Evolutionary conservation across 2,329 filamentous ascomycete genomes (phyloP).

Genomic region (Dactylellina leptospora): DNA sequence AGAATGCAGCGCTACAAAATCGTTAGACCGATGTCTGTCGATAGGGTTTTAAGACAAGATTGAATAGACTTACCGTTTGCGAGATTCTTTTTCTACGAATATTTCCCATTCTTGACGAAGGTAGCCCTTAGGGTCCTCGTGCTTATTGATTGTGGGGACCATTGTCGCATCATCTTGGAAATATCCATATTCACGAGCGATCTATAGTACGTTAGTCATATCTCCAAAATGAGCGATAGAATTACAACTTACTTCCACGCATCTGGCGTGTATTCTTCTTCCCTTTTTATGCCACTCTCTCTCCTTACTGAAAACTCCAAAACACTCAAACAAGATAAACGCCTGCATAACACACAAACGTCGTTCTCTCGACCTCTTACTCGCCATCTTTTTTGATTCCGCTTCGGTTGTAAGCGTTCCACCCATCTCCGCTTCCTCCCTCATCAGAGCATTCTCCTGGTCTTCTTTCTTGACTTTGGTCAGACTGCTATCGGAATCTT

Average conservation of each 20-base stretch:
- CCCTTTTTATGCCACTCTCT: slow-evolving; percentile 57
- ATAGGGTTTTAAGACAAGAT: neutral
- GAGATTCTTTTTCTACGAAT: slow-evolving; percentile 56
- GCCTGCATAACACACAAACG: slow-evolving; percentile 56
- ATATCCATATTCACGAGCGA: slow-evolving; percentile 57
- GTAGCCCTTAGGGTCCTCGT: slow-evolving; percentile 47
- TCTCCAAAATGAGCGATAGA: neutral
- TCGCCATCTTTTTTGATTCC: slow-evolving; percentile 46
- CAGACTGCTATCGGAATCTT: slow-evolving; percentile 41
- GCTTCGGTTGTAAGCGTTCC: slow-evolving; percentile 42
- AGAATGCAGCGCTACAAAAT: slow-evolving; percentile 55
- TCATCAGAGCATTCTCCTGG: slow-evolving; percentile 34
- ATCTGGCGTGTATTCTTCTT: slow-evolving; percentile 54
- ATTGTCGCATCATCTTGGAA: slow-evolving; percentile 54
- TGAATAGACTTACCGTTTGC: slow-evolving; percentile 54
- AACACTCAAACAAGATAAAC: slow-evolving; percentile 56
- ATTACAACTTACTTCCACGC: slow-evolving; percentile 54
- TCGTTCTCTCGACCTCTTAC: slow-evolving; percentile 48
- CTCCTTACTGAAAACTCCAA: slow-evolving; percentile 56
- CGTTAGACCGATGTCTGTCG: neutral
- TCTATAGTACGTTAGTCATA: slow-evolving; percentile 34
- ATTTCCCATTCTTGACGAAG: slow-evolving; percentile 57
- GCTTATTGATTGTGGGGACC: slow-evolving; percentile 47
- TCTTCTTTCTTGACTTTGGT: slow-evolving; percentile 47
- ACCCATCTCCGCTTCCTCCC: slow-evolving; percentile 41